Evolutionary conservation across 495 filamentous ascomycete genomes (phyloP), one percentile per base, ranked within the genome.

Genomic region (Xylaria longipes): DNA sequence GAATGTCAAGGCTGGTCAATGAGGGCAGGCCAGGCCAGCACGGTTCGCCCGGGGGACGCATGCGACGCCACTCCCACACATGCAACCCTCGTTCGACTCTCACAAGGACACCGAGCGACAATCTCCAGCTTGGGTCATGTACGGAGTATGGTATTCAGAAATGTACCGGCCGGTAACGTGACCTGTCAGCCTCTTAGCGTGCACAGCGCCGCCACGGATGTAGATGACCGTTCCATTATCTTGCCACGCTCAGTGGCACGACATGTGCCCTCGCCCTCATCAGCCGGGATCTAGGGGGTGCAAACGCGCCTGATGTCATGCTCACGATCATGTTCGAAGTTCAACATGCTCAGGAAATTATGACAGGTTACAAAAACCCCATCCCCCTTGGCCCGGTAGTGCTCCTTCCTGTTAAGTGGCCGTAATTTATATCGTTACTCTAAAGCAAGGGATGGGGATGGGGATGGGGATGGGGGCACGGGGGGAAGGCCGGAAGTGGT

Each of bases 341-440:
- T 35, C 29, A 58, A 27, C 29, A 60, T 54, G 41, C n/a, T 22
- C 31, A 60, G 71, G 17, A 65, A 54, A 65, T 77, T 61, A 62
- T 75, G 76, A 77, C 75, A 75, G 48, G 71, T 78, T 72, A 72
- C 60, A 75, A 71, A 73, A 64, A 45, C 14, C 66, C 41, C 63
- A 46, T 58, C 57, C 67, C 62, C 67, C 62, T 72, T 63, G 65
- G 41, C 12, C 46, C 66, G 45, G 65, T 46, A 73, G 39, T n/a
- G 29, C 25, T 37, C 57, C 31, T 60, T 64, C 72, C 65, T 27
- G 63, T 14, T 66, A 8, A 63, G 61, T 52, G 52, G 63, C 43
- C 45, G 45, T 50, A 45, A 52, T 33, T 37, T 68, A 43, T 31
- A 45, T 22, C 65, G 48, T 31, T 58, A 29, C 57, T 60, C 8